Conservation (phyloP, 345 rosid genomes). For the Eucalyptus curtisii region DNA sequence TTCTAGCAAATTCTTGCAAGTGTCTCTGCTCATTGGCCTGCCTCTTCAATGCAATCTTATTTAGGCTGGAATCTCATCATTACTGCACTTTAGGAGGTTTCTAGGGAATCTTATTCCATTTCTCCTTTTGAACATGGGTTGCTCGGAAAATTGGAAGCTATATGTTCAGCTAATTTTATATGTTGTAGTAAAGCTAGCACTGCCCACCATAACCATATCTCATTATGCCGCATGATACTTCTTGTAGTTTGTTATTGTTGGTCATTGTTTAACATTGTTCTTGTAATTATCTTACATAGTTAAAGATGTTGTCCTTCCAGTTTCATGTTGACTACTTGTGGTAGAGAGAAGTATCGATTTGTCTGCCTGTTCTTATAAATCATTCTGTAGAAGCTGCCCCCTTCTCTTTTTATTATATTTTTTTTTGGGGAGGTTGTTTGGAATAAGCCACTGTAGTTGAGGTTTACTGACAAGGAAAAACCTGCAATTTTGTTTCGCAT, state of each 20-base stretch:
- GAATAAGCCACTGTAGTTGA: background rate
- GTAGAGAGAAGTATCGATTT: background rate
- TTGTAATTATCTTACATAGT: background rate
- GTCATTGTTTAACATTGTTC: background rate
- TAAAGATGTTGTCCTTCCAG: background rate
- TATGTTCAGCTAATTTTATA: background rate
- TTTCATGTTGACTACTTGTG: background rate
- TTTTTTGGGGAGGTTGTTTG: background rate
- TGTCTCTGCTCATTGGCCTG: background rate
- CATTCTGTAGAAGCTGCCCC: background rate
- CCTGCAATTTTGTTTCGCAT: too few relatives aligned
- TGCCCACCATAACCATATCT: background rate
- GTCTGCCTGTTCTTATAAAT: background rate
- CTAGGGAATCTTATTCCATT: background rate
- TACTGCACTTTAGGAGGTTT: background rate
- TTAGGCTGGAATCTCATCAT: background rate
- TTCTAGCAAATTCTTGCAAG: background rate
- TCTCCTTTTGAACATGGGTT: background rate
- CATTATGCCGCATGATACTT: background rate
- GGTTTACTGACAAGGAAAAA: background rate
- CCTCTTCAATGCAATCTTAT: background rate
- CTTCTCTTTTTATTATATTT: background rate
- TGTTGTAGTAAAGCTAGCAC: background rate
- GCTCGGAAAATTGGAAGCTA: background rate
- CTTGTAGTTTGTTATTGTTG: background rate